These are phyloP conservation scores for Tulasnella sp. DNA, from an alignment of 768 basidiomycete species.

Conservation along the genomic window DNA sequence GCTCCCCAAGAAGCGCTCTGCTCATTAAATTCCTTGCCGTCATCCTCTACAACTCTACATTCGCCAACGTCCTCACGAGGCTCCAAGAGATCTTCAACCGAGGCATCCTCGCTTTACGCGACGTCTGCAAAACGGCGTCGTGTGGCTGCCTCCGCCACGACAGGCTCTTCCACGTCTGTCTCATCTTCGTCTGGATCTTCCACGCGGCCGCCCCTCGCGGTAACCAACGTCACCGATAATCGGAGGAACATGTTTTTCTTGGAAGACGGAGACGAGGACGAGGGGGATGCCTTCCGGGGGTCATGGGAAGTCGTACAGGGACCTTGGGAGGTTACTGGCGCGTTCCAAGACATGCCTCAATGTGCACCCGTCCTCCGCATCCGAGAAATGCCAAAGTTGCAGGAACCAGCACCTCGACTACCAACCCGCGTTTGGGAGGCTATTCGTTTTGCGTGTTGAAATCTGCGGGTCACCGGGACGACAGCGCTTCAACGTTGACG, in stretches of 20 bases:
- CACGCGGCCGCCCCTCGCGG: not conserved
- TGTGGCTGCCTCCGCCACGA: not conserved
- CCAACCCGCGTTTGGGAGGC: not conserved
- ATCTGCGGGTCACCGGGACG: no score
- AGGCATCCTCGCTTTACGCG: not conserved
- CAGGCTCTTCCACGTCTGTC: not conserved
- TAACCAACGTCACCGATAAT: not conserved
- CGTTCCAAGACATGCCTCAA: not conserved
- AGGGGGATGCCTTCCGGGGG: not conserved
- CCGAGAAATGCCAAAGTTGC: not conserved
- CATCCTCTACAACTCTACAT: not conserved
- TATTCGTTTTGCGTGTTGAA: no score
- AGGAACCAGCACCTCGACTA: not conserved
- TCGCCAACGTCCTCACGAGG: constrained; percentile 10
- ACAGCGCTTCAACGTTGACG: no score
- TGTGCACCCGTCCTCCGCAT: not conserved
- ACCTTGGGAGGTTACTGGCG: not conserved
- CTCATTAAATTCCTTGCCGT: constrained; percentile 1
- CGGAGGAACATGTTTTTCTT: not conserved
- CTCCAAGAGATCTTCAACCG: not conserved
- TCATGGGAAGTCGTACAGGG: constrained; percentile 12
- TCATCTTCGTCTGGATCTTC: not conserved
- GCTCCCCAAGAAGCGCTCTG: not conserved
- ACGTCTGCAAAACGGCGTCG: constrained; percentile 3
- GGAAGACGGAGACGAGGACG: not conserved